Conservation (phyloP, 176 grass and related monocot species). For the Pharus latifolius region DNA sequence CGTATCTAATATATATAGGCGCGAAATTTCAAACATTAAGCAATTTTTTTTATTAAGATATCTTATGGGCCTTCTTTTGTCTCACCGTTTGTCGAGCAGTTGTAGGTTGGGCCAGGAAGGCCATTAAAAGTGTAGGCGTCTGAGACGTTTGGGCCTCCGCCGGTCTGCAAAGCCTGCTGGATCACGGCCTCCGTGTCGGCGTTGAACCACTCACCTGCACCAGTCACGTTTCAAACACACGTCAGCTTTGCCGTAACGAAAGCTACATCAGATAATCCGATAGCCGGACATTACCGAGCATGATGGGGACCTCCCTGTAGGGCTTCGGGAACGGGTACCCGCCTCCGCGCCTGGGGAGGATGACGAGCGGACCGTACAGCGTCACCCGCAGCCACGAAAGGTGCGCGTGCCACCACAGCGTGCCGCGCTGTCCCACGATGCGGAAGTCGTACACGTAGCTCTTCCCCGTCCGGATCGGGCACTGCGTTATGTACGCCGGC, state of each 20-base stretch:
- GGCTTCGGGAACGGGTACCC: constrained; percentile 49
- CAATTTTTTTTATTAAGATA: too few species aligned
- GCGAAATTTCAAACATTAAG: too few species aligned
- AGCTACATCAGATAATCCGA: neutral
- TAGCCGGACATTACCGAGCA: constrained; percentile 7
- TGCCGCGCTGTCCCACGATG: constrained; percentile 41
- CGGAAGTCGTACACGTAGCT: constrained; percentile 48
- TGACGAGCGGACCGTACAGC: constrained; percentile 42
- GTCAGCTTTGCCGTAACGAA: neutral
- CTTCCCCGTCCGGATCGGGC: constrained; percentile 41
- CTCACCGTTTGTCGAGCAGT: constrained; percentile 42
- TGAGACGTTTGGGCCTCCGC: constrained; percentile 69
- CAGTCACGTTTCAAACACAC: neutral
- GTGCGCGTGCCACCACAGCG: constrained; percentile 67
- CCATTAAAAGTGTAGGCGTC: constrained; percentile 83
- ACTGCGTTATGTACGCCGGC: constrained; percentile 51
- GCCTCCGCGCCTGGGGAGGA: constrained; percentile 38
- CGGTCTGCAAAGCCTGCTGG: constrained; percentile 48
- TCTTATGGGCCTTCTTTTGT: too few species aligned
- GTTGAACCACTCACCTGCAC: constrained; percentile 76
- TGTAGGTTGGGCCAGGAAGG: constrained; percentile 50
- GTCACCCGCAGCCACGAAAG: constrained; percentile 56
- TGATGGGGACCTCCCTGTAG: constrained; percentile 19
- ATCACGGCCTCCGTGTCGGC: constrained; percentile 67
- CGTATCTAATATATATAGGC: too few species aligned